These are phyloP conservation scores for Colletotrichum lindemuthianum DNA, from an alignment of 2,329 filamentous ascomycete genomes.

Conservation along the genomic window DNA sequence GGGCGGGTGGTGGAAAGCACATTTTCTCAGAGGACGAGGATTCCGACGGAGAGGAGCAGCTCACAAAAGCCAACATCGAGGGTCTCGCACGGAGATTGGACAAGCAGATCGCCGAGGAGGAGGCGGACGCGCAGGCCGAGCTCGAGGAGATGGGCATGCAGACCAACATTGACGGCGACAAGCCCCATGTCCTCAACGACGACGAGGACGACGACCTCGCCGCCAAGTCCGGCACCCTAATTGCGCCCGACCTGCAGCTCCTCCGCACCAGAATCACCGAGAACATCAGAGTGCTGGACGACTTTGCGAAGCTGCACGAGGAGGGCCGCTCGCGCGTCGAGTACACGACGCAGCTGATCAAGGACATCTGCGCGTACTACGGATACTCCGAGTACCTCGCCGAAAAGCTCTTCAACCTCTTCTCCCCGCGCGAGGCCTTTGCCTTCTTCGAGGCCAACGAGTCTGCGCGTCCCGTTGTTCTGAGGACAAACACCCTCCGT, in stretches of 20 bases:
- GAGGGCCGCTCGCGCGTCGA: slow-evolving; percentile 84
- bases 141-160: slow-evolving; percentile 86
- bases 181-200: slow-evolving; percentile 71
- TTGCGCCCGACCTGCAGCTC: slow-evolving; percentile 91
- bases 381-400: slow-evolving; percentile 95
- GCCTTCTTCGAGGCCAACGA: slow-evolving; percentile 99
- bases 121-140: slow-evolving; percentile 85
- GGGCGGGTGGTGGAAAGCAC: slow-evolving; percentile 62
- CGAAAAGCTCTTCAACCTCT: slow-evolving; percentile 93
- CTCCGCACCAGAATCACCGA: slow-evolving; percentile 91
- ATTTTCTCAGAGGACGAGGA: slow-evolving; percentile 98
- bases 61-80: slow-evolving; percentile 96
- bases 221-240: slow-evolving; percentile 67
- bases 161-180: slow-evolving; percentile 89
- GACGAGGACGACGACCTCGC: slow-evolving; percentile 70
- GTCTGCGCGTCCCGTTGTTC: slow-evolving; percentile 89
- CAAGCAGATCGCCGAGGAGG: slow-evolving; percentile 78
- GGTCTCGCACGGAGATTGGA: slow-evolving; percentile 90
- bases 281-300: slow-evolving; percentile 89
- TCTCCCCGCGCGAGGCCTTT: slow-evolving; percentile 92
- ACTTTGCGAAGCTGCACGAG: slow-evolving; percentile 84
- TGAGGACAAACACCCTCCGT: slow-evolving; percentile 94
- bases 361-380: slow-evolving; percentile 96
- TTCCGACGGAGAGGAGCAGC: slow-evolving; percentile 86
- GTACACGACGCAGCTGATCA: slow-evolving; percentile 86